These are phyloP conservation scores for Austropuccinia psidii DNA, from an alignment of 1,284 basidiomycete species.

Conservation along the genomic window DNA sequence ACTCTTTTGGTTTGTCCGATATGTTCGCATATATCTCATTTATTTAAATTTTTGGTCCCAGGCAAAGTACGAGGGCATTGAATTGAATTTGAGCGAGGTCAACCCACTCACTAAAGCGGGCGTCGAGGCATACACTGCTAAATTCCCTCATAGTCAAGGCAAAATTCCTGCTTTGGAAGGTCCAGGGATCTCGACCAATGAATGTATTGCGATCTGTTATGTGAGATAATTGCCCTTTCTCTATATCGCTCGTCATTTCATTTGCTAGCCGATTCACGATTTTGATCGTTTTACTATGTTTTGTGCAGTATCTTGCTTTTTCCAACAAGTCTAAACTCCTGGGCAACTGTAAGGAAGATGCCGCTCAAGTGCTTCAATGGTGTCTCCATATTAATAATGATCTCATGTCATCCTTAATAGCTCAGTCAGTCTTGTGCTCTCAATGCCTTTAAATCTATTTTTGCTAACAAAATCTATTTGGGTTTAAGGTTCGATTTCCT, in stretches of 20 bases:
- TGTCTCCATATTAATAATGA: constrained; percentile 44
- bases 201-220: constrained; percentile 19
- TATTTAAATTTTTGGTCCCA: neutral
- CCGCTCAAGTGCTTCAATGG: constrained; percentile 46
- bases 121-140: neutral
- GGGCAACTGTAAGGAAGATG: constrained; percentile 43
- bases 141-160: constrained; percentile 29
- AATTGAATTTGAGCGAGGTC: constrained; percentile 7
- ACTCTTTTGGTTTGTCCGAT: neutral
- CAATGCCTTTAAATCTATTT: constrained; percentile 21
- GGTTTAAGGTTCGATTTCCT: constrained; percentile 13
- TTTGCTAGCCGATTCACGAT: neutral
- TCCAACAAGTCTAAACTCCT: constrained; percentile 46
- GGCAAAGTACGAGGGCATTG: constrained; percentile 25
- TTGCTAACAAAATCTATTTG: constrained; percentile 44
- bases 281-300: neutral
- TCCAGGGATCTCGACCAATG: constrained; percentile 8
- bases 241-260: neutral
- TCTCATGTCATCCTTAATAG: constrained; percentile 40
- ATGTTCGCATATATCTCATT: neutral
- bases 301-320: constrained; percentile 40
- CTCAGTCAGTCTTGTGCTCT: constrained; percentile 38
- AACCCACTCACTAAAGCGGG: constrained; percentile 11
- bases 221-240: neutral
- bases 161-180: constrained; percentile 34